Evolutionary conservation across 106 monocot species (phyloP), one percentile per base, ranked within the genome.

Genomic region (Dioscorea zingiberensis): DNA sequence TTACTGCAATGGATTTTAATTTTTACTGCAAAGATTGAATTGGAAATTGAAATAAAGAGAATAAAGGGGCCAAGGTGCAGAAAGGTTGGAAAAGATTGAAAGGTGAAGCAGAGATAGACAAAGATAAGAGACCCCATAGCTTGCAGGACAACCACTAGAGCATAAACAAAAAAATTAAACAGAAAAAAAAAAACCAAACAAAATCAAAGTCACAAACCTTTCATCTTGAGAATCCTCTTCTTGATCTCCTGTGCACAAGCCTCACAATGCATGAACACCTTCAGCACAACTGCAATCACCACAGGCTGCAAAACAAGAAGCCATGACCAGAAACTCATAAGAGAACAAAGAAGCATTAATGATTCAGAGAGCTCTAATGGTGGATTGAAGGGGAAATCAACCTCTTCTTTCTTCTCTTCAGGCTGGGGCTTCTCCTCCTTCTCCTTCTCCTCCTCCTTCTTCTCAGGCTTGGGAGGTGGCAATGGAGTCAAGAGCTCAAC

Each of bases 191-290:
- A 59, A 58, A 58, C 19, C 16, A 19, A 67, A 2, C 13, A 19
- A 26, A 23, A 64, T 27, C 10, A 47, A 47, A 56, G 18, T 64
- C 26, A 21, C 2, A 38, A 60, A 97, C 95, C 95, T 81, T 91
- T 88, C 83, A 97, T 83, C 61, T 76, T 97, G 28, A 85, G 76
- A 27, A 97, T 97, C 76, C 88, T 70, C 58, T 81, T 97, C 77
- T 85, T 97, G 71, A 97, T 91, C 79, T 83, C 83, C 51, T 85
- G 83, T 2, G 87, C 76, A 55, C 95, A 97, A 27, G 95, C 95
- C 76, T 91, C 95, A 70, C 95, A 97, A 60, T 97, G 95, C 95
- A 97, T 97, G 63, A 86, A 85, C 26, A 86, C 87, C 60, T 87
- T 97, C 27, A 97, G 67, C 55, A 97, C 76, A 7, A 75, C 91